Evolutionary conservation across 768 basidiomycete genomes (phyloP), one percentile per base, ranked within the genome.

Genomic region (Cubamyces sp.): DNA sequence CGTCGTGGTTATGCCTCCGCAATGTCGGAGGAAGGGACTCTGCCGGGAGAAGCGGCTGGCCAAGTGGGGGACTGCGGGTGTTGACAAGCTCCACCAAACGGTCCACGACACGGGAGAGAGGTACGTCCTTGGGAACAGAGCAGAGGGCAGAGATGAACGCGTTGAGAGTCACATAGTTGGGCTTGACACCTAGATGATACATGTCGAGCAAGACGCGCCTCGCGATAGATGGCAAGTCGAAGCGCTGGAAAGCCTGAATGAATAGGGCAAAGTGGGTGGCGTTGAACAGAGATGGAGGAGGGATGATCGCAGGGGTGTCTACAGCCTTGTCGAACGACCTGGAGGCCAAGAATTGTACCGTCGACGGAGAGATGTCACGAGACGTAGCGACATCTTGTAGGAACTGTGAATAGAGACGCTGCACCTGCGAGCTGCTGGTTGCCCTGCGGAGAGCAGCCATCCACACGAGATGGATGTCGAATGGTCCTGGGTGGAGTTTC

Each of bases 181-280:
- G 87, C 5, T 67, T 54, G 28, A 89, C 63, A 4, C 80, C 81
- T 0, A 81, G 67, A 7, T 66, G 53, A 3, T 76, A 48, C 84
- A 90, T 87, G 67, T 88, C 85, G n/a, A 64, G 64, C 41, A 89
- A 53, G 19, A 87, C 75, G 21, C 66, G 61, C 0, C 74, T 67
- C 0, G 81, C 83, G 28, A 70, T 68, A 5, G 66, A 49, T 0
- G 78, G 68, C 1, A 77, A 5, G 5, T 16, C 41, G 12, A 28
- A 7, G 23, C 41, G 57, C 12, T 18, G 15, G 49, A 59, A 59
- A 19, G 49, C 49, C 8, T 26, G 34, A 74, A 28, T 62, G 65
- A 3, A 53, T 5, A 65, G 56, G 53, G 77, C 76, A 66, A 84
- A 74, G 19, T 70, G 70, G 39, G 73, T 67, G 34, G 70, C 65